phyloP scores from a whole-genome alignment of 805 yeast genomes.

The Saccharomycopsis babjevae region DNA sequence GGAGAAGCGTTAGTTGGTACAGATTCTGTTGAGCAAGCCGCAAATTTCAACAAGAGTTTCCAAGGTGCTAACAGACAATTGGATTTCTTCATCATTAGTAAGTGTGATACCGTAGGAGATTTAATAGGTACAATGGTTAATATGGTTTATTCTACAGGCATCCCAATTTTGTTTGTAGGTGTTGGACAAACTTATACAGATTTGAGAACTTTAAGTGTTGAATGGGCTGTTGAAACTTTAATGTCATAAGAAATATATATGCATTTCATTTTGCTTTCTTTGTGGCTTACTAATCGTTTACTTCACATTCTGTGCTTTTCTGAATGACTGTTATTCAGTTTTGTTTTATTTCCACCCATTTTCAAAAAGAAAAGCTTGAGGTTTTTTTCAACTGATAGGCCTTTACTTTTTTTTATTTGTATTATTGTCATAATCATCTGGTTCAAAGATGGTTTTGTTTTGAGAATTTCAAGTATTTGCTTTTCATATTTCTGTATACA shows the following conservation, averaged over 20 bases:
- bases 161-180: slow-evolving; percentile 91
- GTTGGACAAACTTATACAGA: slow-evolving; percentile 97
- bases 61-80: slow-evolving; percentile 61
- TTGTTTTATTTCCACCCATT: too few relatives aligned
- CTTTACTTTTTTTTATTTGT: too few relatives aligned
- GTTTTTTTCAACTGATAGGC: too few relatives aligned
- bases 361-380: too few relatives aligned
- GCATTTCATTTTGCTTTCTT: neutral
- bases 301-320: too few relatives aligned
- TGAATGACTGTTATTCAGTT: too few relatives aligned
- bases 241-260: slow-evolving; percentile 29
- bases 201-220: slow-evolving; percentile 78
- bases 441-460: too few relatives aligned
- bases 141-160: slow-evolving; percentile 93
- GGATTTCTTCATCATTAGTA: slow-evolving; percentile 86
- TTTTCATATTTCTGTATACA: too few relatives aligned
- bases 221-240: slow-evolving; percentile 82
- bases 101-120: slow-evolving; percentile 96
- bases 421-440: too few relatives aligned
- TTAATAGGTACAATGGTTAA: slow-evolving; percentile 94
- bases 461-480: too few relatives aligned
- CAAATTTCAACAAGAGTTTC: slow-evolving; percentile 85
- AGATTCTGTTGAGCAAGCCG: slow-evolving; percentile 92
- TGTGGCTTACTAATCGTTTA: too few relatives aligned
- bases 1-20: slow-evolving; percentile 98